Evolutionary conservation across 2,329 filamentous ascomycete species (phyloP).

Genomic region (Westerdykella aurantiaca): DNA sequence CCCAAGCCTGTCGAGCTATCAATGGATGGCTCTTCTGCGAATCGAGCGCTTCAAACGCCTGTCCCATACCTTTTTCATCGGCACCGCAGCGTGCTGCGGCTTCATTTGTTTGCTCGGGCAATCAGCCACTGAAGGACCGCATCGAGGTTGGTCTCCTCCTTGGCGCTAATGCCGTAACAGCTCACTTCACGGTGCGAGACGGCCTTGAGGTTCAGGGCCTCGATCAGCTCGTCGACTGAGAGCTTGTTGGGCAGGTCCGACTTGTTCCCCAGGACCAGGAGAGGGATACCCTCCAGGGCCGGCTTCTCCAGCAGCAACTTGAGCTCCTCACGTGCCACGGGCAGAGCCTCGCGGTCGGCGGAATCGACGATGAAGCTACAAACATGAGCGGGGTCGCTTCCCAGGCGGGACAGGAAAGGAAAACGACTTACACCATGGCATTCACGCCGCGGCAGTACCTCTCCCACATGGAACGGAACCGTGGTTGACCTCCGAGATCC

Average conservation of each 20-base stretch:
- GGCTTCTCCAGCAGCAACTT: constrained; percentile 82
- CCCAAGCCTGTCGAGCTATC: too few relatives aligned
- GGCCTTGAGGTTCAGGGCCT: constrained; percentile 79
- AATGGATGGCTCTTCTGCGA: too few relatives aligned
- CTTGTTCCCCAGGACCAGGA: constrained; percentile 95
- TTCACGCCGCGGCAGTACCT: constrained; percentile 96
- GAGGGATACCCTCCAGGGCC: constrained; percentile 79
- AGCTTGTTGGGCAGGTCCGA: constrained; percentile 88
- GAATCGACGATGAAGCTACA: constrained; percentile 89
- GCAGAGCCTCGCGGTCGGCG: constrained; percentile 73
- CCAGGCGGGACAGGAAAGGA: constrained; percentile 10
- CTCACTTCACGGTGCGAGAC: constrained; percentile 91
- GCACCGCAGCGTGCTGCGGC: not conserved
- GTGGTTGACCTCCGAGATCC: constrained; percentile 94
- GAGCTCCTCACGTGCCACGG: constrained; percentile 84
- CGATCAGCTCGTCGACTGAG: constrained; percentile 91
- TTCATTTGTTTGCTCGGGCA: constrained; percentile 61
- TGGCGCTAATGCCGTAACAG: constrained; percentile 97
- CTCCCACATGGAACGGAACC: constrained; percentile 99
- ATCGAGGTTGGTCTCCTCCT: constrained; percentile 97
- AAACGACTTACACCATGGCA: constrained; percentile 69
- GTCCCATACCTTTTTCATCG: too few relatives aligned
- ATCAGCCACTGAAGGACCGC: constrained; percentile 96
- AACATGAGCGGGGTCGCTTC: constrained; percentile 20
- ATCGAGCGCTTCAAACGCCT: too few relatives aligned